Percentiles rank a stretch among this genome's conserved stretches.
Evolutionary conservation across 176 grass and related monocot species (phyloP).

Genomic region (Cenchrus purpureus): DNA sequence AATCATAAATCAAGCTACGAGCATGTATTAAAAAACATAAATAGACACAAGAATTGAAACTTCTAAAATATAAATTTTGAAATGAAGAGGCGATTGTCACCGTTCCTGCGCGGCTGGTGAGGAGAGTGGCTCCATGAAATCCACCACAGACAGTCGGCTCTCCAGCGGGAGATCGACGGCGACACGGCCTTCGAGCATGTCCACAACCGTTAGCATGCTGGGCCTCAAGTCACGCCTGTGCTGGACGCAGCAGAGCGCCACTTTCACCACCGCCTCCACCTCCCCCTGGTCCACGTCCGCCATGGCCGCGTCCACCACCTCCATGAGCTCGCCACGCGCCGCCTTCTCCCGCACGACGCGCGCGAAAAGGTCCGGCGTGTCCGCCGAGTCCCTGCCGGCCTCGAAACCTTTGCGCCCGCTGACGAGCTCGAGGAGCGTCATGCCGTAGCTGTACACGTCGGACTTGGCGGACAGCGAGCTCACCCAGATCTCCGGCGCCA

Average conservation of each 20-base stretch:
- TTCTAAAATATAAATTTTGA: neutral
- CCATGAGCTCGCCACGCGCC: slow-evolving; percentile 32
- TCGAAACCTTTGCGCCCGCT: slow-evolving; percentile 50
- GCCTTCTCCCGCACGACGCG: slow-evolving; percentile 47
- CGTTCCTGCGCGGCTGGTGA: neutral
- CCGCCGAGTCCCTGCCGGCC: neutral
- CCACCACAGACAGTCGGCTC: slow-evolving; percentile 36
- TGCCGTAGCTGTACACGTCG: slow-evolving; percentile 74
- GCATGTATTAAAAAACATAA: too few relatives aligned
- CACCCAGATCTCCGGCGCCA: slow-evolving; percentile 57
- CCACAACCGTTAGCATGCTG: slow-evolving; percentile 42
- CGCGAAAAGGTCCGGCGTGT: slow-evolving; percentile 33
- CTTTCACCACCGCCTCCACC: slow-evolving; percentile 40
- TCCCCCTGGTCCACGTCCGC: slow-evolving; percentile 27
- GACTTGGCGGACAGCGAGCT: slow-evolving; percentile 45
- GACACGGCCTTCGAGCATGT: slow-evolving; percentile 51
- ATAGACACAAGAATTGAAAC: neutral
- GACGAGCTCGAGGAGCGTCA: slow-evolving; percentile 64
- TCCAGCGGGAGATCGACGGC: slow-evolving; percentile 46
- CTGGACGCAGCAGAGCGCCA: slow-evolving; percentile 60
- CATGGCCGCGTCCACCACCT: slow-evolving; percentile 51
- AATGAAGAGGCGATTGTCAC: neutral
- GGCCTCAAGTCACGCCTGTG: slow-evolving; percentile 46
- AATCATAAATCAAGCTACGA: too few relatives aligned
- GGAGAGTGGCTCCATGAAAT: neutral